Percentiles rank a stretch among this genome's conserved stretches.
Evolutionary conservation across 441 rosid genomes (phyloP).

Genomic region (Pelargonium australe): DNA sequence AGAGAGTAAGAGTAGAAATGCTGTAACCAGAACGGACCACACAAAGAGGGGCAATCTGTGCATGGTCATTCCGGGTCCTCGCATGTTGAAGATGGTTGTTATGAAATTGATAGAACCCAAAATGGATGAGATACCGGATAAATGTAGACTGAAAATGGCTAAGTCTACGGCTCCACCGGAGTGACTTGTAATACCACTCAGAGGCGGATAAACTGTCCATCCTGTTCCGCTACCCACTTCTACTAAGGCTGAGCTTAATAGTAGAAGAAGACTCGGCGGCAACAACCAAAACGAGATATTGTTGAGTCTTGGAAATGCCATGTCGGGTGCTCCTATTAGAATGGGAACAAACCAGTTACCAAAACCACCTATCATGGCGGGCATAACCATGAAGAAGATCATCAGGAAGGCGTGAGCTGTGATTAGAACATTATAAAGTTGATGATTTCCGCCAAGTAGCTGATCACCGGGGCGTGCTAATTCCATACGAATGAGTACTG

Average conservation of each 20-base stretch:
- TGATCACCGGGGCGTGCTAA: no score
- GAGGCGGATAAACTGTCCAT: no score
- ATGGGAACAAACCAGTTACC: neutral
- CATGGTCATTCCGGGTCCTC: conserved; percentile 13
- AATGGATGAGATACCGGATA: neutral
- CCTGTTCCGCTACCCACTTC: no score
- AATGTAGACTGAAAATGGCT: no score
- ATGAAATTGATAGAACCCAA: conserved; percentile 4
- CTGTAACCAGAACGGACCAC: conserved; percentile 12
- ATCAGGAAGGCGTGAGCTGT: conserved; percentile 1
- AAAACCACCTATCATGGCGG: neutral
- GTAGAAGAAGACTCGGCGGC: no score
- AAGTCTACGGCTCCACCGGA: no score
- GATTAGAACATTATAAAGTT: no score
- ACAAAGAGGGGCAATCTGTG: conserved; percentile 10
- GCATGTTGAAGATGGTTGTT: conserved; percentile 10
- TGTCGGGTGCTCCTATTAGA: neutral
- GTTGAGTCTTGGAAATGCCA: conserved; percentile 10
- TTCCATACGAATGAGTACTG: no score
- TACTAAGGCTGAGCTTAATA: no score
- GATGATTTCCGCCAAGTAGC: no score
- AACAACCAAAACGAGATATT: neutral
- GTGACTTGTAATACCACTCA: no score
- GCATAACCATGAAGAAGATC: conserved; percentile 12
- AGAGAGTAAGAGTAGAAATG: neutral